Conservation (phyloP, 306 rosid genomes). For the Cyclanthera cordifolia region DNA sequence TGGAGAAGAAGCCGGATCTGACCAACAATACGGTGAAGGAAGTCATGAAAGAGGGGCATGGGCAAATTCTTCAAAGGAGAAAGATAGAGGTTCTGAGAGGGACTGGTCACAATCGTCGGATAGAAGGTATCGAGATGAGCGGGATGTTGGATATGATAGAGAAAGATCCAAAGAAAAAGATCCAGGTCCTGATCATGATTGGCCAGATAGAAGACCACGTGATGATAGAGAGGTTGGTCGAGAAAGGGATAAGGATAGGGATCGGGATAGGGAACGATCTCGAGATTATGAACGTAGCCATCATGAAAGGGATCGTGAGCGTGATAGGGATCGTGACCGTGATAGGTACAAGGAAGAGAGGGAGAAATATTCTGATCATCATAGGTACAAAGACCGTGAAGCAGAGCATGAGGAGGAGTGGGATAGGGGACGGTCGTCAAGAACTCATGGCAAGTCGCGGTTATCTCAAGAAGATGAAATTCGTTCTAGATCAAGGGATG, state of each 20-base stretch:
- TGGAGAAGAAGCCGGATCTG: conserved; percentile 96
- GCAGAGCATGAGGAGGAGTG: conserved; percentile 71
- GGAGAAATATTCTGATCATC: conserved; percentile 79
- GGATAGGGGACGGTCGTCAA: conserved; percentile 78
- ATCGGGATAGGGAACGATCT: conserved; percentile 40
- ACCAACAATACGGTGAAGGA: conserved; percentile 81
- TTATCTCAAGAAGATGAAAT: conserved; percentile 62
- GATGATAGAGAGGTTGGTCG: conserved; percentile 64
- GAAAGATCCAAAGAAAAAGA: conserved; percentile 79
- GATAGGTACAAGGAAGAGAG: conserved; percentile 78
- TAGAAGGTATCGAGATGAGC: conserved; percentile 70
- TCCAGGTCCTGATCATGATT: conserved; percentile 48
- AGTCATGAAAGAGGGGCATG: conserved; percentile 77
- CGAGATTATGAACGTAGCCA: conserved; percentile 51
- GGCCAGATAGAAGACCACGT: conserved; percentile 64
- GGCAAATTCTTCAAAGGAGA: conserved; percentile 71
- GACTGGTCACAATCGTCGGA: conserved; percentile 96
- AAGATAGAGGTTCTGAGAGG: conserved; percentile 85
- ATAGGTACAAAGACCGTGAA: conserved; percentile 71
- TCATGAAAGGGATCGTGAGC: conserved; percentile 30
- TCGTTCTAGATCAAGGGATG: conserved; percentile 82
- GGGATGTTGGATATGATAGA: conserved; percentile 69
- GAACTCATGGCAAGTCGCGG: conserved; percentile 67
- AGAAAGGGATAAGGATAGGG: conserved; percentile 46
- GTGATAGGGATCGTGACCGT: conserved; percentile 51